Conservation (phyloP, 2,329 filamentous ascomycete species). For the Cercospora citrullina region DNA sequence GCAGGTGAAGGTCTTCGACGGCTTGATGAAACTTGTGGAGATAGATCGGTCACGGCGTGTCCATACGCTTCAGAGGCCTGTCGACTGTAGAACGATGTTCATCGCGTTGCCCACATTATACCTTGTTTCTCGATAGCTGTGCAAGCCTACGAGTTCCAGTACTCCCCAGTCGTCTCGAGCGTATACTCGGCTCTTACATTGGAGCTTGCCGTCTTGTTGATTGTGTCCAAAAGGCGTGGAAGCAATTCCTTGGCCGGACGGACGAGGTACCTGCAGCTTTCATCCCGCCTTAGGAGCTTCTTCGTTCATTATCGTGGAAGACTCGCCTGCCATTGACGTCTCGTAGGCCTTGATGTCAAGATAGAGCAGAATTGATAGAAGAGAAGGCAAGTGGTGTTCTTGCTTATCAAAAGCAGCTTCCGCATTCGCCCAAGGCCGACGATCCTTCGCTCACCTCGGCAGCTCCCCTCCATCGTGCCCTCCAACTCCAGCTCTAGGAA, state of each 20-base stretch:
- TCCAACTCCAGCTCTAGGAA: constrained; percentile 1
- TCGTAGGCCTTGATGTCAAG: background rate
- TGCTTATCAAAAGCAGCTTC: constrained; percentile 7
- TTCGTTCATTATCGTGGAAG: background rate
- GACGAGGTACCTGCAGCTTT: background rate
- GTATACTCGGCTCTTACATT: too few species aligned
- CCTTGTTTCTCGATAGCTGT: too few species aligned
- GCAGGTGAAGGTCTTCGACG: too few species aligned
- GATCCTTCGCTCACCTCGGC: constrained; percentile 7
- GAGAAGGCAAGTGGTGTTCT: background rate
- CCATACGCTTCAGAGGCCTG: too few species aligned
- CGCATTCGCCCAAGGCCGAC: background rate
- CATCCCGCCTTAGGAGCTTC: background rate
- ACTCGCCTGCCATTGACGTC: background rate
- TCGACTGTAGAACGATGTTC: too few species aligned
- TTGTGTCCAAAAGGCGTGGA: background rate
- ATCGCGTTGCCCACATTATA: too few species aligned
- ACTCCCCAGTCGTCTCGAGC: too few species aligned
- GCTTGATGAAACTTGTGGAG: too few species aligned
- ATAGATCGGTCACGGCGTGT: too few species aligned
- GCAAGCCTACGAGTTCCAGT: too few species aligned
- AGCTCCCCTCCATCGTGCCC: background rate
- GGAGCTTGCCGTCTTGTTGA: too few species aligned
- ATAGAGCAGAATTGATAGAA: background rate
- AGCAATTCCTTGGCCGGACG: background rate